Evolutionary conservation across 1,284 basidiomycete species (phyloP), one percentile per base, ranked within the genome.

Genomic region (Pholiota adiposa): DNA sequence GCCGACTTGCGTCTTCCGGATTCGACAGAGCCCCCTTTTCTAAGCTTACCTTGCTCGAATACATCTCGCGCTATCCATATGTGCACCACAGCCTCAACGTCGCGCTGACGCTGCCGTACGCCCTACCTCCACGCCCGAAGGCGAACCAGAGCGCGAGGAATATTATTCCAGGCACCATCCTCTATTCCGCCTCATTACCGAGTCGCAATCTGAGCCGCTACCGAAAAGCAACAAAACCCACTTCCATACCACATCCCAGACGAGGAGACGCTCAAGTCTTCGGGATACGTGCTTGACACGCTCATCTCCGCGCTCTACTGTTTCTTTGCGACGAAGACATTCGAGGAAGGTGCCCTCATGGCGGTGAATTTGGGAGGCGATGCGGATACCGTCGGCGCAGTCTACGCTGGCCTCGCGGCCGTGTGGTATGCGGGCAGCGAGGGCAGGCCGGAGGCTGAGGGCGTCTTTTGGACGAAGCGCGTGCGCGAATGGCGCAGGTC

Each of bases 341-440:
- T 79, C 50, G 79, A 79, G 54, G 72, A 73, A 12, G 79, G 79
- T 4, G 79, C 78, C 4, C 67, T 79, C 44, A 70, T 78, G 65
- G 75, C 73, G 1, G 75, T 76, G n/a, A 79, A 81, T 63, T 65
- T 80, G 56, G 77, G 78, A 2, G 60, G 68, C 57, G 78, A 80
- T 61, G 75, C 79, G 2, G 78, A 79, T 63, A 79, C 79, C 5
- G 73, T 79, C 3, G 79, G 75, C 0, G 77, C 77, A 2, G 70
- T 80, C 16, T 80, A 79, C 52, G 78, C 69, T 19, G 78, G 77
- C 3, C 61, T 81, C 11, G 79, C 79, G 0, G 78, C 71, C 8
- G 71, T 68, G 54, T 80, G 77, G 75, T 79, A 81, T 63, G 74
- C 67, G 1, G 63, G 59, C 18, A 66, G 68, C 9, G 66, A 67